A percentile compares a stretch with the other conserved stretches of the same genome.
Conservation (phyloP, 495 filamentous ascomycete species). For the Talaromyces trachyspermus region DNA sequence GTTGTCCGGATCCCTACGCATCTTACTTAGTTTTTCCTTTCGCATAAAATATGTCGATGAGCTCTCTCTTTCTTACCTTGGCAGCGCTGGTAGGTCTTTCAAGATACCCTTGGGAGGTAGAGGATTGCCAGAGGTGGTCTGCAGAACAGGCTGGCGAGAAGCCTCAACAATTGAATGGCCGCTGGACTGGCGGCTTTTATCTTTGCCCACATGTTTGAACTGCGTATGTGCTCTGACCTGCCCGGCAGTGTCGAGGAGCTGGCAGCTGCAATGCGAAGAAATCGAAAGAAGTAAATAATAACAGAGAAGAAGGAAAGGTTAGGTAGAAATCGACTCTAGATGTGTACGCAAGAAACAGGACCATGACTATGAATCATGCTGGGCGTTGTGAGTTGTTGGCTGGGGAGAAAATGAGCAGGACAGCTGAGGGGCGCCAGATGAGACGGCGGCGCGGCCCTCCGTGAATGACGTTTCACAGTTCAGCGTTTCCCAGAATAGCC, state of each 20-base stretch:
- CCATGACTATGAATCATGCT: not conserved
- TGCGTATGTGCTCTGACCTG: not conserved
- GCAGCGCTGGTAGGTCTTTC: slow-evolving; percentile 33
- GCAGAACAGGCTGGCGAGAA: not conserved
- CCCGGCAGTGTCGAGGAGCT: too few species aligned
- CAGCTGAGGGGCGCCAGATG: slow-evolving; percentile 1
- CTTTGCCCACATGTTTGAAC: slow-evolving; percentile 40
- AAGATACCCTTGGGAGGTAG: slow-evolving; percentile 4
- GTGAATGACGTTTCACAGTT: slow-evolving; percentile 1
- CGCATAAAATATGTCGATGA: too few species aligned
- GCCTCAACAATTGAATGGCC: not conserved
- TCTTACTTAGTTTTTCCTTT: too few species aligned
- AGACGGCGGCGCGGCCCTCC: not conserved
- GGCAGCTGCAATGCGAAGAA: slow-evolving; percentile 8
- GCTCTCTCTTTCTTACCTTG: slow-evolving; percentile 25
- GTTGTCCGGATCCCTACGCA: too few species aligned
- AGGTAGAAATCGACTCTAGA: not conserved
- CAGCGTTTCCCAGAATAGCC: slow-evolving; percentile 1
- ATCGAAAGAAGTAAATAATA: slow-evolving; percentile 5
- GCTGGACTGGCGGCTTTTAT: slow-evolving; percentile 4
- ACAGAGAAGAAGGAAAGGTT: not conserved
- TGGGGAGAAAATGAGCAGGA: too few species aligned
- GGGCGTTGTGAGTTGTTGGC: too few species aligned
- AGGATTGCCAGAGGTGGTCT: not conserved
- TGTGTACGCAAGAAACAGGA: not conserved